A percentile compares a stretch with the other conserved stretches of the same genome.
These are phyloP conservation scores for Aspergillus puulaauensis DNA, from an alignment of 2,329 filamentous ascomycete genomes.

Conservation along the genomic window DNA sequence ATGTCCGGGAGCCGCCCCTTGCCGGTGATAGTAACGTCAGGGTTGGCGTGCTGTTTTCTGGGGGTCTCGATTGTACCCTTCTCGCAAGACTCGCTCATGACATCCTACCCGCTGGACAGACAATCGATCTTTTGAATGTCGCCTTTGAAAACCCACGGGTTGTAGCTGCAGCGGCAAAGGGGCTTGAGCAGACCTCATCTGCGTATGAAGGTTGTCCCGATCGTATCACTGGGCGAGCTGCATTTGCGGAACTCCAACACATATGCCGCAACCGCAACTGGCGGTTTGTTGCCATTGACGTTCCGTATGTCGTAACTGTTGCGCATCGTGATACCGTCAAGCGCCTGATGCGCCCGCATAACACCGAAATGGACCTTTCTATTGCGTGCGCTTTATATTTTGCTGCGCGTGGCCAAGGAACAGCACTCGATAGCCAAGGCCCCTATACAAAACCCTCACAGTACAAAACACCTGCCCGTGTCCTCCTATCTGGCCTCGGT, in stretches of 20 bases:
- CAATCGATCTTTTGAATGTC: conserved; percentile 88
- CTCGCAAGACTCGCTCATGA: conserved; percentile 80
- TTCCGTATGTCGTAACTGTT: conserved; percentile 74
- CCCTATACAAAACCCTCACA: conserved; percentile 17
- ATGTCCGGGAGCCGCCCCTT: conserved; percentile 61
- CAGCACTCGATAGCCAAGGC: conserved; percentile 35
- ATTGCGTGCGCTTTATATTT: conserved; percentile 95
- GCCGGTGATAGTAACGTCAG: conserved; percentile 31
- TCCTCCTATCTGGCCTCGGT: conserved; percentile 87
- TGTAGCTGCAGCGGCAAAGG: conserved; percentile 55
- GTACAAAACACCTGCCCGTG: conserved; percentile 72
- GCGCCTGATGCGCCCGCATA: conserved; percentile 83
- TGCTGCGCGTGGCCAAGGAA: conserved; percentile 72
- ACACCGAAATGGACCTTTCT: conserved; percentile 98
- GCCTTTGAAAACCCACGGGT: conserved; percentile 92
- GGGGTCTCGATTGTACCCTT: conserved; percentile 88
- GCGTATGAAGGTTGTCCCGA: conserved; percentile 85
- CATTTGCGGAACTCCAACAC: conserved; percentile 69
- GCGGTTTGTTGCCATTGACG: conserved; percentile 78
- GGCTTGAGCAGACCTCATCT: conserved; percentile 24
- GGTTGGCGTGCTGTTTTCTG: conserved; percentile 85
- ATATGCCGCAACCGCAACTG: conserved; percentile 71
- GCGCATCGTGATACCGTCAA: conserved; percentile 69
- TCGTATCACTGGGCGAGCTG: conserved; percentile 78
- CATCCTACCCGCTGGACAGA: conserved; percentile 65